Percentiles rank a stretch among this genome's conserved stretches.
Evolutionary conservation across 345 rosid genomes (phyloP).

Genomic region (Syzygium grande): DNA sequence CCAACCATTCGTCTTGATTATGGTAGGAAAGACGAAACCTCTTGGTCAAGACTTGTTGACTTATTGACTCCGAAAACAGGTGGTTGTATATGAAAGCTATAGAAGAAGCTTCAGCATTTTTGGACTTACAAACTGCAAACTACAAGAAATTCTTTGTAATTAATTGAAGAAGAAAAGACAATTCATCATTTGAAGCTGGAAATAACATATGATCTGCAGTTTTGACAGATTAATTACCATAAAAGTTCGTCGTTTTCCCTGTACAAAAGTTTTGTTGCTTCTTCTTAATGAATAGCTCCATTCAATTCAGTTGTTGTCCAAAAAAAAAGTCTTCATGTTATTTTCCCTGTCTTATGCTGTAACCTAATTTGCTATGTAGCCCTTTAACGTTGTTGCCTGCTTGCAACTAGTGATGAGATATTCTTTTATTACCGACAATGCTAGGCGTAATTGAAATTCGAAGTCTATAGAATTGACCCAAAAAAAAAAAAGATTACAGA

Average conservation of each 20-base stretch:
- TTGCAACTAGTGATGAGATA: background rate
- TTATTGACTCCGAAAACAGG: background rate
- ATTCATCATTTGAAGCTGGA: background rate
- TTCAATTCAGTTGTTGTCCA: background rate
- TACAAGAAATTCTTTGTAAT: background rate
- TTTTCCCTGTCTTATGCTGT: background rate
- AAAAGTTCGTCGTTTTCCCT: background rate
- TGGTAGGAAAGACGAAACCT: background rate
- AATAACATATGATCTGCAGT: background rate
- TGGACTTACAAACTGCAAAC: background rate
- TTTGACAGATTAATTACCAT: background rate
- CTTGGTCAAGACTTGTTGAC: background rate
- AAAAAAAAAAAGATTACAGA: background rate
- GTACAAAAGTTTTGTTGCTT: background rate
- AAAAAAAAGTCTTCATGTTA: background rate
- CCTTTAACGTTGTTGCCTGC: background rate
- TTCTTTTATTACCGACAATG: background rate
- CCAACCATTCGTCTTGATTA: background rate
- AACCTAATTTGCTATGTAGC: background rate
- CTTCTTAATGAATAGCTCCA: background rate
- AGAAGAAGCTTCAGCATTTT: background rate
- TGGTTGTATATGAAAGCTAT: background rate
- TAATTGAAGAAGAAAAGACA: background rate
- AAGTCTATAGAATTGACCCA: background rate
- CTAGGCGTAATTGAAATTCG: background rate